Conservation (phyloP, 140 eudicot genomes). For the Stevia rebaudiana region DNA sequence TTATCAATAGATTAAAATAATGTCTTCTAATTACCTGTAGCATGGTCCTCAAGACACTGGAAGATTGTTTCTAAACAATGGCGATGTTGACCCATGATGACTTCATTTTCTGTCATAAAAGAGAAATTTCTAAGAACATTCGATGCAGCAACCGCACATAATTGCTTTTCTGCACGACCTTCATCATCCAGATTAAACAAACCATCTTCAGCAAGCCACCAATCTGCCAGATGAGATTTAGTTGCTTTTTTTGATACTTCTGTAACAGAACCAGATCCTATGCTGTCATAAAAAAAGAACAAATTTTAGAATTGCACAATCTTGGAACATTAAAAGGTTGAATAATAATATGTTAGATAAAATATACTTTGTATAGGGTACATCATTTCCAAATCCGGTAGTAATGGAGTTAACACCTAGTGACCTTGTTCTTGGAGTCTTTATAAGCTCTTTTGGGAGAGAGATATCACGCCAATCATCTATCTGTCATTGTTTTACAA, state of each 20-base stretch:
- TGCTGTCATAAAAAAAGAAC: constrained; percentile 34
- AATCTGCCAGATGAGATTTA: constrained; percentile 53
- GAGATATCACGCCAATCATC: constrained; percentile 99
- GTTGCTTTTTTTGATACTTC: constrained; percentile 52
- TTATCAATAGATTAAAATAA: not conserved
- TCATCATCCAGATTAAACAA: constrained; percentile 88
- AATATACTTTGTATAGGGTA: constrained; percentile 52
- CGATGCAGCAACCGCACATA: constrained; percentile 97
- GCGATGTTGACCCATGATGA: constrained; percentile 92
- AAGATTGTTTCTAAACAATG: constrained; percentile 92
- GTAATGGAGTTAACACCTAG: constrained; percentile 71
- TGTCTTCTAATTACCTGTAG: constrained; percentile 30
- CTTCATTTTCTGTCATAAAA: constrained; percentile 95
- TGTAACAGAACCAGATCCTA: constrained; percentile 43
- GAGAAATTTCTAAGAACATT: constrained; percentile 90
- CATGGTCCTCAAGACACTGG: constrained; percentile 88
- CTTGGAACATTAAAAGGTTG: not conserved
- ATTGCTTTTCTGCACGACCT: constrained; percentile 91
- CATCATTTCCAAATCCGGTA: constrained; percentile 84
- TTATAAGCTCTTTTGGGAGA: constrained; percentile 69
- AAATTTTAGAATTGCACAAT: constrained; percentile 17
- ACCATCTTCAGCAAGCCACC: constrained; percentile 98
- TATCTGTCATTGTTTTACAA: constrained; percentile 43
- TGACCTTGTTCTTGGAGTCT: constrained; percentile 61
- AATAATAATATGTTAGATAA: not conserved